Conservation (phyloP, 352 stramenopile genomes). For the Thalassiosira allenii region DNA sequence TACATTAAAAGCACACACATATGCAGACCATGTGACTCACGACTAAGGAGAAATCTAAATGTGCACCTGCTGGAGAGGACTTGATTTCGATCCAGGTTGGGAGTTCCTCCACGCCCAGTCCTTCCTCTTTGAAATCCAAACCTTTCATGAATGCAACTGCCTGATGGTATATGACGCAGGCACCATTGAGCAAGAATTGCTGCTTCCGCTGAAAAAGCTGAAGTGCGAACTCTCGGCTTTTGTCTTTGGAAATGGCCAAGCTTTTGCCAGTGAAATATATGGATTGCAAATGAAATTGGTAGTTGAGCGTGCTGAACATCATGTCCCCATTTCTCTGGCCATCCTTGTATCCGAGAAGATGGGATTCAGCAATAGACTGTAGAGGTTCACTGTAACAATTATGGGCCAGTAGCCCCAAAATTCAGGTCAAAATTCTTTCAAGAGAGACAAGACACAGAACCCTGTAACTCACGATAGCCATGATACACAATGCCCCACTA, state of each 20-base stretch:
- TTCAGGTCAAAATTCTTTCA: too few species aligned
- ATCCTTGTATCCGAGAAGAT: constrained; percentile 24
- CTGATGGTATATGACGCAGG: neutral
- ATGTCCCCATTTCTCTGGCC: constrained; percentile 25
- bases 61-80: too few species aligned
- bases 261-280: constrained; percentile 15
- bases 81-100: neutral
- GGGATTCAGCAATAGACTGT: constrained; percentile 33
- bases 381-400: constrained; percentile 39
- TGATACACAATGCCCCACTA: constrained; percentile 8
- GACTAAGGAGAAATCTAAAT: neutral
- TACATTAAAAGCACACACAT: neutral
- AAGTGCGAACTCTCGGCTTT: constrained; percentile 1
- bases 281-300: constrained; percentile 10
- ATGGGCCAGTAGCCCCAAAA: too few species aligned
- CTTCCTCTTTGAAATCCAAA: constrained; percentile 8
- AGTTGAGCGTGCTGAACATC: constrained; percentile 13
- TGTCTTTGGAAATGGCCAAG: constrained; percentile 6
- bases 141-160: constrained; percentile 5
- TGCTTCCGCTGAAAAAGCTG: constrained; percentile 1
- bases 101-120: neutral
- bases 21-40: neutral
- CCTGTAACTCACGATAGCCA: constrained; percentile 11
- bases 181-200: neutral
- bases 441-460: too few species aligned